A percentile compares a stretch with the other conserved stretches of the same genome.
Conservation (phyloP, 2,329 filamentous ascomycete species). For the Dactylellina haptotyla region DNA sequence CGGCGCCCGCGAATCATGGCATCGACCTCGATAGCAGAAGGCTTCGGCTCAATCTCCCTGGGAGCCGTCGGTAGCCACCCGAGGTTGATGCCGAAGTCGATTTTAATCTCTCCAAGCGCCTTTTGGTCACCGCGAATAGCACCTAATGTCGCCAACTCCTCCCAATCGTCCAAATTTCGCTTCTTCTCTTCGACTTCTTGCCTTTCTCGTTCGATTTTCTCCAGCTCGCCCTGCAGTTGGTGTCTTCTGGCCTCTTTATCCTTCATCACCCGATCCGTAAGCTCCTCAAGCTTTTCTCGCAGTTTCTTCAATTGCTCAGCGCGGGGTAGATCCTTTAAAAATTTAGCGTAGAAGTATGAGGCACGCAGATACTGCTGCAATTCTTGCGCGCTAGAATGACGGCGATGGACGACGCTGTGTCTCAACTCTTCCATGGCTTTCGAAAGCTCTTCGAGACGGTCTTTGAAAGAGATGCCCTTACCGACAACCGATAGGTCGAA, state of each 20-base stretch:
- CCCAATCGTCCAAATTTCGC: neutral
- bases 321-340: conserved; percentile 11
- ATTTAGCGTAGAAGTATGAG: neutral
- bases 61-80: neutral
- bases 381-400: neutral
- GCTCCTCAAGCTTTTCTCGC: neutral
- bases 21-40: too few relatives aligned
- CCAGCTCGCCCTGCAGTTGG: neutral
- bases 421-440: conserved; percentile 1
- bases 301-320: neutral
- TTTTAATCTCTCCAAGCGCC: neutral
- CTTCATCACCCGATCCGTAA: neutral
- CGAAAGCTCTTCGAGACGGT: neutral
- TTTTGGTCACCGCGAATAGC: too few relatives aligned
- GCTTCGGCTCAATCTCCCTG: too few relatives aligned
- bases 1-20: too few relatives aligned
- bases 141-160: neutral
- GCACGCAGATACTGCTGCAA: neutral
- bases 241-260: neutral
- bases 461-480: neutral
- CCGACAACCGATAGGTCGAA: neutral
- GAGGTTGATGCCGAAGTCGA: neutral
- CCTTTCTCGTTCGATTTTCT: neutral
- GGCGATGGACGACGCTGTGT: conserved; percentile 25
- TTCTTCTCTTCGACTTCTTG: neutral